Evolutionary conservation across 768 basidiomycete species (phyloP).

Genomic region (Porphyrellus cyaneotinctus): DNA sequence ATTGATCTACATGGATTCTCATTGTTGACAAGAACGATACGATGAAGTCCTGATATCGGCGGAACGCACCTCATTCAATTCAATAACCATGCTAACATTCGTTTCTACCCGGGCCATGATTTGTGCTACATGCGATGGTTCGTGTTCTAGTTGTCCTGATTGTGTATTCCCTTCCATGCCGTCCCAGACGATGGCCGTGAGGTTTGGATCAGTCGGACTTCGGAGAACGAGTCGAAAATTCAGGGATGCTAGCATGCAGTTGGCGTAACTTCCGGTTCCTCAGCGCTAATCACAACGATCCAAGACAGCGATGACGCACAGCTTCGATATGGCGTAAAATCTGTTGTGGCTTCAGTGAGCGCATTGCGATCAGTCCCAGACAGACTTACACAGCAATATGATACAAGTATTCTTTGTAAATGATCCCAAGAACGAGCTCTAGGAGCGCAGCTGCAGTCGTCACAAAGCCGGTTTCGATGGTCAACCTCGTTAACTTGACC

Average conservation of each 20-base stretch:
- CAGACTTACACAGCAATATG: conserved; percentile 20
- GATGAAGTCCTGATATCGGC: background rate
- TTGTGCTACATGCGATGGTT: background rate
- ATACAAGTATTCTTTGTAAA: background rate
- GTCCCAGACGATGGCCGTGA: conserved; percentile 6
- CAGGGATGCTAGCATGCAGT: conserved; percentile 14
- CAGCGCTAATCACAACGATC: background rate
- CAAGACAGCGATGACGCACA: background rate
- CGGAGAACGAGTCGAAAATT: conserved; percentile 14
- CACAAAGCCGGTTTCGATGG: conserved; percentile 24
- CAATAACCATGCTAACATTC: background rate
- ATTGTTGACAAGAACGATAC: background rate
- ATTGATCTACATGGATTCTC: background rate
- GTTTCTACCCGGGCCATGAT: background rate
- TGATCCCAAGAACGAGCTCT: conserved; percentile 14
- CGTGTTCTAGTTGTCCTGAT: background rate
- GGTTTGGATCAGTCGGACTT: background rate
- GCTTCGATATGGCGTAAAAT: conserved; percentile 14
- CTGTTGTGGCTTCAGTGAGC: background rate
- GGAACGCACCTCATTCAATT: background rate
- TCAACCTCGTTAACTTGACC: conserved; percentile 16
- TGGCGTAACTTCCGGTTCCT: conserved; percentile 13
- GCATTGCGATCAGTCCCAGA: background rate
- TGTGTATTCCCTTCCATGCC: background rate
- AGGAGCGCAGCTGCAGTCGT: conserved; percentile 17